Evolutionary conservation across 148 eudicot genomes (phyloP), one percentile per base, ranked within the genome.

Genomic region (Heliosperma pusillum): DNA sequence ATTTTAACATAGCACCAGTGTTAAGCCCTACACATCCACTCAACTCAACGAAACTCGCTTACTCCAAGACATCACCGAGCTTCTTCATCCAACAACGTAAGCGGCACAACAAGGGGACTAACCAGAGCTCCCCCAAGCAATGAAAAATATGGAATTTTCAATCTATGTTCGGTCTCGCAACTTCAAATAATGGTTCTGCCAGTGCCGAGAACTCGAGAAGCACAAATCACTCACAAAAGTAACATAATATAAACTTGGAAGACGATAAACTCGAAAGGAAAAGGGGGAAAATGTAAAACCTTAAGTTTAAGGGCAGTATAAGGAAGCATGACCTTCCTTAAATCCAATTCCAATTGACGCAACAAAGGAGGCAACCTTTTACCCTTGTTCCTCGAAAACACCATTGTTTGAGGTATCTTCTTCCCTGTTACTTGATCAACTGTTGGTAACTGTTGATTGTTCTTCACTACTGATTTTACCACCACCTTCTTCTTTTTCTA

Each of bases 251-350:
- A 17, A 66, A 36, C 10, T 1, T 17, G 15, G 56, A 5, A 16
- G 12, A 59, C 7, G 44, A 30, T 50, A 56, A 47, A 50, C 5
- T 12, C 16, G 73, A 20, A 11, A 16, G 5, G n/a, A 19, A 27
- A 71, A 19, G 27, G 11, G 42, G 44, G 47, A 63, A 57, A 33
- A 20, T 3, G 29, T 44, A 25, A 17, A 36, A 90, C 98, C 98
- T 90, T 93, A 72, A 93, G 93, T 72, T 93, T 93, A 52, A 93
- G 90, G 26, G 98, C 98, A 55, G 96, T 93, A 53, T 79, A 89
- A 13, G 96, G 96, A 82, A 93, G 98, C 98, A 89, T 90, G 82
- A 91, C 42, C 69, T 90, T 93, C 72, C 98, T 85, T 80, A 93
- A 85, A 79, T 93, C 98, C 82, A 81, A 75, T 60, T 93, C 86